phyloP scores from a whole-genome alignment of 1,139 yeast species.

The Candida labiduridarum region DNA sequence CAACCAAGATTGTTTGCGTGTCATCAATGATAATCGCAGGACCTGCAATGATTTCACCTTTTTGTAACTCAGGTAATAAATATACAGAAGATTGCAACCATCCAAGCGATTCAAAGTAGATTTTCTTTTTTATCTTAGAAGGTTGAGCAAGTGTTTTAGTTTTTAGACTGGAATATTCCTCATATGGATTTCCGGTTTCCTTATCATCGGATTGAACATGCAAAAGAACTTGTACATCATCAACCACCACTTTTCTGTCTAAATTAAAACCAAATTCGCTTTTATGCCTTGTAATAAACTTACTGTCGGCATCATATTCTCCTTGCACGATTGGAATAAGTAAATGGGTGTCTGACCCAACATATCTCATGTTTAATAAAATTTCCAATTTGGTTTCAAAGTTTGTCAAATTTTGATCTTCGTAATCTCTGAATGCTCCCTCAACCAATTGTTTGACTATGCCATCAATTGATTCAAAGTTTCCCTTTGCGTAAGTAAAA shows the following conservation, averaged over 20 bases:
- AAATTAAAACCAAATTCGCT: constrained; percentile 45
- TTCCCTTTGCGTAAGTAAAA: constrained; percentile 24
- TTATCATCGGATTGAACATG: constrained; percentile 37
- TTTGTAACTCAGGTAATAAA: constrained; percentile 47
- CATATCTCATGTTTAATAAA: constrained; percentile 75
- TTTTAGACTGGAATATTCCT: constrained; percentile 25
- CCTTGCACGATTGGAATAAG: constrained; percentile 50
- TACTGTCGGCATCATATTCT: constrained; percentile 26
- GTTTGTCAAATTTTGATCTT: constrained; percentile 30
- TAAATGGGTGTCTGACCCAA: constrained; percentile 85
- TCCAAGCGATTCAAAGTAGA: constrained; percentile 40
- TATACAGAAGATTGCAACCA: constrained; percentile 57
- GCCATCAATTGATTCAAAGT: constrained; percentile 23
- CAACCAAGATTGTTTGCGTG: constrained; percentile 83
- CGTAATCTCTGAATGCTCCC: constrained; percentile 34
- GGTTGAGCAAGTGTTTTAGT: constrained; percentile 7
- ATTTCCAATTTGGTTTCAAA: constrained; percentile 50
- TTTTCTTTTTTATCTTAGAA: constrained; percentile 16
- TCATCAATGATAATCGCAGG: constrained; percentile 86
- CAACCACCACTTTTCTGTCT: constrained; percentile 63
- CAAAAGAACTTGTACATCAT: constrained; percentile 68
- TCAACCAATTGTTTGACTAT: constrained; percentile 28
- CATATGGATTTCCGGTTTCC: constrained; percentile 34
- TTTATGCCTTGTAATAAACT: constrained; percentile 36
- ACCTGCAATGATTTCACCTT: constrained; percentile 62